phyloP scores from a whole-genome alignment of 495 filamentous ascomycete genomes.

The Pseudoneurospora amorphoporcata region DNA sequence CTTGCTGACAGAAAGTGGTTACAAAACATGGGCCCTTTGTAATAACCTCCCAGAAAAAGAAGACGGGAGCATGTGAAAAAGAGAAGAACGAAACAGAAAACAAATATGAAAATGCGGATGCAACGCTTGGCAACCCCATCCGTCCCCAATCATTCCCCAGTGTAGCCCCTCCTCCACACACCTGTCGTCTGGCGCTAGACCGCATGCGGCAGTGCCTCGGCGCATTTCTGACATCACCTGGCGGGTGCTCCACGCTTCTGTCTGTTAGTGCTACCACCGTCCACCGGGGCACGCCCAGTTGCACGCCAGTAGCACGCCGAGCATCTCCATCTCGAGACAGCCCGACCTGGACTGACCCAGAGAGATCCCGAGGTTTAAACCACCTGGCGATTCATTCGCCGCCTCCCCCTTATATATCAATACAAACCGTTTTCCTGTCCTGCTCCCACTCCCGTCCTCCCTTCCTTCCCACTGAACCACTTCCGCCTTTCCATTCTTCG shows the following conservation, averaged over 20 bases:
- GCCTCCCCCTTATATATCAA: background rate
- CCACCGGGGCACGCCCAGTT: background rate
- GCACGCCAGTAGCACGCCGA: background rate
- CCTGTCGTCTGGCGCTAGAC: constrained; percentile 13
- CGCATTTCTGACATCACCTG: constrained; percentile 28
- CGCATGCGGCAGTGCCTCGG: constrained; percentile 25
- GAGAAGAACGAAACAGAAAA: background rate
- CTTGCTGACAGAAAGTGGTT: background rate
- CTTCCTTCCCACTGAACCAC: background rate
- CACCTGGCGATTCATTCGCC: background rate
- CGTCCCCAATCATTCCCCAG: background rate
- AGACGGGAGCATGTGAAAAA: background rate
- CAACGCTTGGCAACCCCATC: background rate
- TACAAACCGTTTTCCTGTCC: background rate
- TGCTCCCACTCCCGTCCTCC: background rate
- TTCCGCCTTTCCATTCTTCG: background rate
- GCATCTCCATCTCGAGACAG: background rate
- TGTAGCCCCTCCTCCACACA: background rate
- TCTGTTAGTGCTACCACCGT: background rate
- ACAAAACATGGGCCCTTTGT: background rate
- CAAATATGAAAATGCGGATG: background rate
- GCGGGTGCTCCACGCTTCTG: background rate
- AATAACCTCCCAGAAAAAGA: background rate
- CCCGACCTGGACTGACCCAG: background rate
- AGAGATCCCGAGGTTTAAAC: background rate